Conservation (phyloP, 306 rosid species). For the Cicer chorassanicum region DNA sequence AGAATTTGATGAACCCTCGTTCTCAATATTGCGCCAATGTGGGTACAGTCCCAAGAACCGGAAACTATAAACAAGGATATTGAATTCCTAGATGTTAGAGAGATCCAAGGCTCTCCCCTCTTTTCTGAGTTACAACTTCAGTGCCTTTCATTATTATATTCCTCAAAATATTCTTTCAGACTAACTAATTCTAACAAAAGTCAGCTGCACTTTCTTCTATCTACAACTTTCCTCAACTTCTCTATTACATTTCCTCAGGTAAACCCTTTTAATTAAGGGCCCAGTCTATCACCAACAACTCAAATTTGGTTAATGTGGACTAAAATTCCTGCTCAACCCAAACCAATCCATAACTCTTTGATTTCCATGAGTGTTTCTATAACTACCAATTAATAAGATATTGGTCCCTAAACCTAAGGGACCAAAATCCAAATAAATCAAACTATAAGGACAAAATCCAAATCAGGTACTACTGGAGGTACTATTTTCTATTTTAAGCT, state of each 20-base stretch:
- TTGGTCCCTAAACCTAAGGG: background rate
- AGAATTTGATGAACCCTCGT: background rate
- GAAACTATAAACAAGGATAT: constrained; percentile 6
- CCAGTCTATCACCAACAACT: background rate
- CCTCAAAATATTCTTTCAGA: background rate
- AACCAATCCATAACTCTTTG: background rate
- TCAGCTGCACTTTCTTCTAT: background rate
- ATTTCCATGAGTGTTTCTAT: background rate
- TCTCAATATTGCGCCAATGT: background rate
- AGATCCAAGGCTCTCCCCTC: background rate
- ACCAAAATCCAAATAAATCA: background rate
- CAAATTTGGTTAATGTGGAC: background rate
- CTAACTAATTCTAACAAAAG: background rate
- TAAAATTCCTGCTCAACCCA: background rate
- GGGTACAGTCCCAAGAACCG: background rate
- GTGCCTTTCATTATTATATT: background rate
- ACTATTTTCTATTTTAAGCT: constrained; percentile 3
- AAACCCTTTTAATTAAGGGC: background rate
- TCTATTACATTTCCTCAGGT: background rate
- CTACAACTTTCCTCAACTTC: background rate
- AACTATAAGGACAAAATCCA: background rate
- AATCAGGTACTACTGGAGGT: background rate
- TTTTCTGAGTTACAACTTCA: background rate
- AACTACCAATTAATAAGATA: background rate
- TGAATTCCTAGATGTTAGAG: background rate